Conservation (phyloP, 106 monocot species). For the Triglochin maritima region DNA sequence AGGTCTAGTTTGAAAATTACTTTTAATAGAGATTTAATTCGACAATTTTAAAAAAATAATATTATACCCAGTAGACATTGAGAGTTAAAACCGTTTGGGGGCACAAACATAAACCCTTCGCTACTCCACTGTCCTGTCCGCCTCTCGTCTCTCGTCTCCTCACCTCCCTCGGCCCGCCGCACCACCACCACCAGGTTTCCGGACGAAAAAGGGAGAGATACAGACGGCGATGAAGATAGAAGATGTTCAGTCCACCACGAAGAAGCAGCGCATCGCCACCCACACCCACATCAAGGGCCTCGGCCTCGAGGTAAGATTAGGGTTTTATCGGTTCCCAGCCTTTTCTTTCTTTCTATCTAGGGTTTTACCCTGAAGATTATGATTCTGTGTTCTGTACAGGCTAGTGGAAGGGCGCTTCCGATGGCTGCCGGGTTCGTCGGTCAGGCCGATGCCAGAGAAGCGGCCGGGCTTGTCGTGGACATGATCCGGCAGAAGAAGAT, state of each 20-base stretch:
- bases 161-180: no score
- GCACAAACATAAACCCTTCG: no score
- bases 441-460: slow-evolving; percentile 74
- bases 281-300: slow-evolving; percentile 24
- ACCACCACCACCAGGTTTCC: no score
- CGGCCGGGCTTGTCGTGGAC: slow-evolving; percentile 85
- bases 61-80: no score
- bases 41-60: no score
- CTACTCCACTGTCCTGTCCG: no score
- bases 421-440: slow-evolving; percentile 95
- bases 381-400: slow-evolving; percentile 20
- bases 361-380: not conserved
- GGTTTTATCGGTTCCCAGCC: not conserved
- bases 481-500: slow-evolving; percentile 99
- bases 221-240: slow-evolving; percentile 19
- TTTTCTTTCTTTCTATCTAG: not conserved
- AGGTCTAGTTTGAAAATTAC: no score
- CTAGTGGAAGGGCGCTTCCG: slow-evolving; percentile 45
- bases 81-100: no score
- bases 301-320: slow-evolving; percentile 15
- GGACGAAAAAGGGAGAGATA: no score
- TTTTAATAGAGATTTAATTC: no score
- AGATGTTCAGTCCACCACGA: slow-evolving; percentile 28
- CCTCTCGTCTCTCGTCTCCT: no score
- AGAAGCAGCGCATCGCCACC: slow-evolving; percentile 28